phyloP scores from a whole-genome alignment of 2,329 filamentous ascomycete genomes.

The Thielaviopsis ethacetica region DNA sequence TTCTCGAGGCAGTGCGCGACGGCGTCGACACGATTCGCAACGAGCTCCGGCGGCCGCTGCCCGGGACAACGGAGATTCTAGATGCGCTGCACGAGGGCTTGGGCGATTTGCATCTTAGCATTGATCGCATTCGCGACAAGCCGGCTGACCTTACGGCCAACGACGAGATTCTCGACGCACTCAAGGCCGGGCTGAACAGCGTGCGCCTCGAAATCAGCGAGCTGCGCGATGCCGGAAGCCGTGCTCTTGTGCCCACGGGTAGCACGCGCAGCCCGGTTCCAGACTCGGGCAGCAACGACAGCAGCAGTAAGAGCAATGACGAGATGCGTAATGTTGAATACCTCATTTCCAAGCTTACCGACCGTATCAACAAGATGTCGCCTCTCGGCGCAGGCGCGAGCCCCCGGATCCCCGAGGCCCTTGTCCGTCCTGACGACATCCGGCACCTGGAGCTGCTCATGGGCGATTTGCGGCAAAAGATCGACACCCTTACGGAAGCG shows the following conservation, averaged over 20 bases:
- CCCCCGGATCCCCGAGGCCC: slow-evolving; percentile 24
- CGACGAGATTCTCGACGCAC: slow-evolving; percentile 75
- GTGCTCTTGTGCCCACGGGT: slow-evolving; percentile 35
- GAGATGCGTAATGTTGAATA: slow-evolving; percentile 9
- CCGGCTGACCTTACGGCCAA: slow-evolving; percentile 69
- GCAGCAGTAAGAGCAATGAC: neutral
- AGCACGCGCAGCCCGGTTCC: slow-evolving; percentile 33
- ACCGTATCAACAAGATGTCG: slow-evolving; percentile 6
- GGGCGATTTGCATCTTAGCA: slow-evolving; percentile 55
- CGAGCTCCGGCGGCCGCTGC: slow-evolving; percentile 51
- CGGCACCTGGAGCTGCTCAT: slow-evolving; percentile 76
- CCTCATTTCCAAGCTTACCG: slow-evolving; percentile 5
- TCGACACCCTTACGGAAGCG: slow-evolving; percentile 33
- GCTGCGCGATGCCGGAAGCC: slow-evolving; percentile 44
- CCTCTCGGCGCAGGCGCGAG: neutral
- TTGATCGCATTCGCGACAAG: slow-evolving; percentile 64
- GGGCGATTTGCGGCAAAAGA: slow-evolving; percentile 64
- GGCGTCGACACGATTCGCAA: slow-evolving; percentile 60
- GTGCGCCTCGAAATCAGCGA: slow-evolving; percentile 65
- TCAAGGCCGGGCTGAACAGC: slow-evolving; percentile 64
- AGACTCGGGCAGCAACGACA: neutral
- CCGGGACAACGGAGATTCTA: slow-evolving; percentile 72
- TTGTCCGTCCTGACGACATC: slow-evolving; percentile 56
- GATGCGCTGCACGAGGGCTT: slow-evolving; percentile 83
- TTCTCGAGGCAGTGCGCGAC: slow-evolving; percentile 52